phyloP scores from a whole-genome alignment of 768 basidiomycete genomes.

The Psilocybe cyanescens region DNA sequence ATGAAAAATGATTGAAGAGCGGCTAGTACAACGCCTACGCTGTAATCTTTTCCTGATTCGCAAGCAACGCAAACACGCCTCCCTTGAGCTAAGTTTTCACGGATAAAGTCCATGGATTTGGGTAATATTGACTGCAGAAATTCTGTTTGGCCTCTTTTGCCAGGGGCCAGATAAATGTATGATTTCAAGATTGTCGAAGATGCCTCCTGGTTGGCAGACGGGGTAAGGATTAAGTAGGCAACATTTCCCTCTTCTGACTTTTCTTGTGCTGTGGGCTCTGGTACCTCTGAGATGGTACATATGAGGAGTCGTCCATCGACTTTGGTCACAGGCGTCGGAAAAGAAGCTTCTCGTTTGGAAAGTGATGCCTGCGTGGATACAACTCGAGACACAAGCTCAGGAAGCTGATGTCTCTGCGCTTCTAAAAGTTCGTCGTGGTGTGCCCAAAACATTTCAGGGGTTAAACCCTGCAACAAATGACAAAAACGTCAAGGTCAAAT shows the following conservation, averaged over 20 bases:
- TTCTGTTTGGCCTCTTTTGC: slow-evolving; percentile 57
- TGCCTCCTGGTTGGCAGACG: slow-evolving; percentile 1
- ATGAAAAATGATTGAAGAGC: slow-evolving; percentile 64
- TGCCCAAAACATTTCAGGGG: slow-evolving; percentile 73
- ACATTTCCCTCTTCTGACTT: slow-evolving; percentile 6
- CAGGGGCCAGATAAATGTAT: slow-evolving; percentile 27
- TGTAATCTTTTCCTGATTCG: slow-evolving; percentile 60
- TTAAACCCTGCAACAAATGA: slow-evolving; percentile 61
- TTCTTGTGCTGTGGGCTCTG: slow-evolving; percentile 8
- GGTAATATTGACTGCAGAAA: slow-evolving; percentile 50
- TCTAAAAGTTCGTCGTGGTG: slow-evolving; percentile 53
- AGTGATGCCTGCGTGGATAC: slow-evolving; percentile 19
- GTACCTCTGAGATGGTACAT: slow-evolving; percentile 32
- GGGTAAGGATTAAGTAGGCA: slow-evolving; percentile 17
- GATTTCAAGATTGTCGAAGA: slow-evolving; percentile 1
- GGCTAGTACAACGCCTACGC: slow-evolving; percentile 65
- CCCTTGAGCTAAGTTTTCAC: slow-evolving; percentile 36
- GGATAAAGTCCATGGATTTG: slow-evolving; percentile 48
- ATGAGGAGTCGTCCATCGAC: slow-evolving; percentile 47
- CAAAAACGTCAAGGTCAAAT: neutral
- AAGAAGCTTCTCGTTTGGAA: neutral
- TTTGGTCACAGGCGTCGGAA: slow-evolving; percentile 34
- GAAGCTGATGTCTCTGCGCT: slow-evolving; percentile 51
- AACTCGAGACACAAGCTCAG: slow-evolving; percentile 41
- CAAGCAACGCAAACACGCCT: slow-evolving; percentile 53